These are phyloP conservation scores for Arabidopsis lyrata DNA, from an alignment of 441 rosid species.

Conservation along the genomic window DNA sequence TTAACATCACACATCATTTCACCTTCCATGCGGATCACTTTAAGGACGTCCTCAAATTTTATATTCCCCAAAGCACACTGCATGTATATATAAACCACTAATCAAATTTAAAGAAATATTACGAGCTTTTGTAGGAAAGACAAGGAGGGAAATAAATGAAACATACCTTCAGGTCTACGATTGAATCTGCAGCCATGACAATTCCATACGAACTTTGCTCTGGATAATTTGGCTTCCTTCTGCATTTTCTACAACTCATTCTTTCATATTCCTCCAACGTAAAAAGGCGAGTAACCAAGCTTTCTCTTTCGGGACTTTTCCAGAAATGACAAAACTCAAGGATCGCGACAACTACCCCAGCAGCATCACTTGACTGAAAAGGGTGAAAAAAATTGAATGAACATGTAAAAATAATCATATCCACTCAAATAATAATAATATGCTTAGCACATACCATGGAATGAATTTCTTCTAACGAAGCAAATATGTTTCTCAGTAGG, in stretches of 20 bases:
- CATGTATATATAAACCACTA: neutral
- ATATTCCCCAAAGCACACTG: conserved; percentile 24
- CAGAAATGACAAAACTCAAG: conserved; percentile 22
- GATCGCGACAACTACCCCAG: conserved; percentile 13
- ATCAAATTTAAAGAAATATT: neutral
- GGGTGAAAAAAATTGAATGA: neutral
- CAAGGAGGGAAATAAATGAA: neutral
- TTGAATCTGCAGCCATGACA: too few species aligned
- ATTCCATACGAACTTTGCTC: too few species aligned
- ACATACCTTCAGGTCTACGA: too few species aligned
- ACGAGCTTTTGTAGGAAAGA: neutral
- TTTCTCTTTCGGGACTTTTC: neutral
- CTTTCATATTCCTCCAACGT: conserved; percentile 6
- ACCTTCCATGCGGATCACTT: neutral
- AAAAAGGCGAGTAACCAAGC: conserved; percentile 11
- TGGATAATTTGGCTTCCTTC: neutral
- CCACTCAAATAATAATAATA: too few species aligned
- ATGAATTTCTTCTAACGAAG: conserved; percentile 25
- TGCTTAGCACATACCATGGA: conserved; percentile 28
- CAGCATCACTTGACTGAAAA: conserved; percentile 26
- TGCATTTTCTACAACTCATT: neutral
- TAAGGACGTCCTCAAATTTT: conserved; percentile 26
- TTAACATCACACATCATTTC: too few species aligned
- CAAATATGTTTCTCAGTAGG: conserved; percentile 24
- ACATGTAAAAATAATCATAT: neutral